Evolutionary conservation across 345 rosid species (phyloP), one percentile per base, ranked within the genome.

Genomic region (Iberis pinnata): DNA sequence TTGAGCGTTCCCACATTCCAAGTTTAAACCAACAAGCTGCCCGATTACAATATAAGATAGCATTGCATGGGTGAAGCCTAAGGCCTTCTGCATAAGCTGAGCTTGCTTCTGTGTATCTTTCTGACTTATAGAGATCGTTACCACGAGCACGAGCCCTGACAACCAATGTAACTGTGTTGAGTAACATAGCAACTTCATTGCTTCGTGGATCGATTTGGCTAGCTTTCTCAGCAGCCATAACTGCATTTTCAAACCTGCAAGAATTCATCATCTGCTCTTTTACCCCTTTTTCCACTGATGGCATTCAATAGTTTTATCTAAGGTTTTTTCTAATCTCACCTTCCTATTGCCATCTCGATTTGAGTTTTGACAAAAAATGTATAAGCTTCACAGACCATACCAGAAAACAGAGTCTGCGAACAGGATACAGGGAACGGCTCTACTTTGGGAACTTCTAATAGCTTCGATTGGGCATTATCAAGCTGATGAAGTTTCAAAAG

Each of bases 11-110:
- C 95, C 95, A 92, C 49, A 18, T 65, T 29, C 98, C 96, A 27
- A 83, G 95, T 74, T 88, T 92, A 65, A 69, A 84, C 96, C 95
- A 92, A 68, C 98, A 92, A 43, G 98, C 97, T 33, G 98, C 98
- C 64, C 96, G 75, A 67, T 92, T 92, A 72, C 95, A 88, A 56
- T 80, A 85, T 31, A 92, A 70, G 51, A 88, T 75, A 55, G 96
- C 78, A 22, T 85, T 92, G 53, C 81, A 67, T 8, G 93, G 95
- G 73, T 88, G 90, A 65, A 78, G 69, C 80, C 75, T 85, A 60
- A 92, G 95, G 48, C 98, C 98, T 68, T 92, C 97, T 12, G 80
- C 84, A 56, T 92, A 92, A 51, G 89, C 95, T 10, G 82, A 73
- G 70, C 93, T 83, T 47, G 96, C 98, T 72, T 92, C 98, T 4